Conservation (phyloP, 2,329 filamentous ascomycete species). For the Colletotrichum sp. region DNA sequence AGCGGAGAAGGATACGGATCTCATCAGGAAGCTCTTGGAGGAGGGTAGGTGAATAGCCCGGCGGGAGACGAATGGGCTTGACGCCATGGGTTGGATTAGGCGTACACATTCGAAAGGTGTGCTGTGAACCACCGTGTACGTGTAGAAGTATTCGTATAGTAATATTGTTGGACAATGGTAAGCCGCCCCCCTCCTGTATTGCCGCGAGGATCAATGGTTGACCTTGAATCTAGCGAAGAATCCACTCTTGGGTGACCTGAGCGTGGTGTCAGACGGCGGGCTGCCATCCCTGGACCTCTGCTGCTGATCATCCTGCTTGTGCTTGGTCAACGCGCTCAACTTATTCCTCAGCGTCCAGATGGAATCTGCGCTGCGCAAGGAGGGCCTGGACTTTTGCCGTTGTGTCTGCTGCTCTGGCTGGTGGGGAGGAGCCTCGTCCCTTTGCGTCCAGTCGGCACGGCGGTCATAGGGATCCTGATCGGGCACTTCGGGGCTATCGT, state of each 20-base stretch:
- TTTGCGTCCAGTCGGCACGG: slow-evolving; percentile 64
- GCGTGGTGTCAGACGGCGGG: slow-evolving; percentile 22
- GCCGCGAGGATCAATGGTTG: neutral
- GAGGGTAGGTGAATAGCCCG: slow-evolving; percentile 39
- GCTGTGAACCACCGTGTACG: neutral
- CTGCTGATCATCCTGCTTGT: slow-evolving; percentile 29
- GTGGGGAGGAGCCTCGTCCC: slow-evolving; percentile 47
- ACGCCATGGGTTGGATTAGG: neutral
- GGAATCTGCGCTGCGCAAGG: slow-evolving; percentile 51
- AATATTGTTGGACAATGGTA: neutral
- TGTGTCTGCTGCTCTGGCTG: slow-evolving; percentile 18
- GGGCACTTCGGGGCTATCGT: slow-evolving; percentile 28
- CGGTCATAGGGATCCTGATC: slow-evolving; percentile 34
- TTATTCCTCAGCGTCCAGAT: slow-evolving; percentile 53
- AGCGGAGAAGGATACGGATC: slow-evolving; percentile 50
- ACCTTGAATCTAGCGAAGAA: slow-evolving; percentile 50
- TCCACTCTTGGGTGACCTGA: slow-evolving; percentile 31
- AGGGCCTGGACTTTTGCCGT: slow-evolving; percentile 23
- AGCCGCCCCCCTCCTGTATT: neutral
- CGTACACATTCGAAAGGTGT: neutral
- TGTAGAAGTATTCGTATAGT: neutral
- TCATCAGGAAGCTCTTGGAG: slow-evolving; percentile 54
- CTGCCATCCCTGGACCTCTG: slow-evolving; percentile 9
- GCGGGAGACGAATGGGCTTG: slow-evolving; percentile 8
- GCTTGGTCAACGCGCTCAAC: slow-evolving; percentile 38